Conservation (phyloP, 176 grass and related monocot genomes). For the Calamus simplicifolius region DNA sequence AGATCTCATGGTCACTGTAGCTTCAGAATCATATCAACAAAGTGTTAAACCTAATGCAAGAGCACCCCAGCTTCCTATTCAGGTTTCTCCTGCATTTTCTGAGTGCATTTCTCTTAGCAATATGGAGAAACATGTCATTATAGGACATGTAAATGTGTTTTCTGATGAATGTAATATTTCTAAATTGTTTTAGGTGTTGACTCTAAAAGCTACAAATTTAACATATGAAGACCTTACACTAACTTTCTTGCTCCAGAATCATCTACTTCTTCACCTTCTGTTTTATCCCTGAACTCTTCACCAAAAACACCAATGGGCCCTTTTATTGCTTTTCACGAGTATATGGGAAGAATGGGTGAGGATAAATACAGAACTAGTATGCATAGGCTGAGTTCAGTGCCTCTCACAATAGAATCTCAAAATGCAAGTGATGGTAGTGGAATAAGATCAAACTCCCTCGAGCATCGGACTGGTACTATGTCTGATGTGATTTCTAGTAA, state of each 20-base stretch:
- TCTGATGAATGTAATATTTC: too few species aligned
- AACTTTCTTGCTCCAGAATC: constrained; percentile 81
- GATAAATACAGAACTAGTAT: constrained; percentile 28
- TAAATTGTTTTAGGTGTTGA: constrained; percentile 94
- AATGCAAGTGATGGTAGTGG: constrained; percentile 50
- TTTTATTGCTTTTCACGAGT: constrained; percentile 37
- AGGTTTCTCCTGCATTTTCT: constrained; percentile 43
- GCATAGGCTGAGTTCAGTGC: constrained; percentile 35
- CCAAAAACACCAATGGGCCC: constrained; percentile 52
- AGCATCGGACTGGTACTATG: neutral
- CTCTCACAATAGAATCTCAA: constrained; percentile 20
- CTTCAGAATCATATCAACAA: constrained; percentile 52
- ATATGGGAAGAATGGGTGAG: constrained; percentile 24
- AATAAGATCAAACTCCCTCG: constrained; percentile 17
- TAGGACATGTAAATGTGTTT: too few species aligned
- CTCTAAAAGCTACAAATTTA: constrained; percentile 93
- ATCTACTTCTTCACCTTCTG: constrained; percentile 64
- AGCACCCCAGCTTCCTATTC: constrained; percentile 72
- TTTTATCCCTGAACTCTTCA: constrained; percentile 73
- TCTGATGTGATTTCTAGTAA: constrained; percentile 19
- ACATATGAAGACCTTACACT: constrained; percentile 85
- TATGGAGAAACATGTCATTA: too few species aligned
- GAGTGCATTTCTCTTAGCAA: constrained; percentile 1
- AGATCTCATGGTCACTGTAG: constrained; percentile 88
- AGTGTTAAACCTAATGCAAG: constrained; percentile 47